Evolutionary conservation across 169 alveolate genomes (phyloP), one percentile per base, ranked within the genome.

Genomic region (Cystoisospora suis): DNA sequence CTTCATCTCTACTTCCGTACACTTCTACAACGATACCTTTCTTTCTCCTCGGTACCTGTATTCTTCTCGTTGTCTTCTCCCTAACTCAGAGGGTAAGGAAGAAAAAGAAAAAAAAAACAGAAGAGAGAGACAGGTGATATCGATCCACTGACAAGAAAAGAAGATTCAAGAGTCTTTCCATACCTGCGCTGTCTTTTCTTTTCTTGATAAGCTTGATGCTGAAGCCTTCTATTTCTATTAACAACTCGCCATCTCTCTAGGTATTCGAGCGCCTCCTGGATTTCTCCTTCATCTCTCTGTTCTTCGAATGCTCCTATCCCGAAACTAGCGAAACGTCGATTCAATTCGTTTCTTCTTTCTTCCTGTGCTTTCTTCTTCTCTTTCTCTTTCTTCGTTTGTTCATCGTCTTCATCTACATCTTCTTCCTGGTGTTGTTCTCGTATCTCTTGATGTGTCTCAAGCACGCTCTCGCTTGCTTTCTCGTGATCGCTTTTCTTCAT

Each of bases 261-360:
- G 83, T 72, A 72, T 3, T 34, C 83, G 40, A 72, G 38, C 53
- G 83, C 83, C 32, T 72, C 83, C 9, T 38, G 58, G 83, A 72
- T 2, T 40, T 72, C 83, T 27, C 32, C 56, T 72, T 34, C 83
- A 53, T 72, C 83, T 3, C 46, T 3, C 42, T 72, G 23, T 56
- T 15, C 83, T 38, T 72, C 83, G 53, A 72, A 72, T 0, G 42
- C 27, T 46, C 45, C 83, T n/a, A 72, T 72, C 34, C 83, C 83
- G 45, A 72, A 72, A 38, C 53, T 72, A 9, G 9, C 15, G 32
- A 72, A 72, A 4, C 83, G 83, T 38, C 53, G 65, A 12, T 53
- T 23, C 65, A 53, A 12, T 23, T 53, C 65, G 29, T 53, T 23
- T 23, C 23, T 53, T 23, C 12, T 23, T 23, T n/a, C n/a, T n/a